These are phyloP conservation scores for Ascobolus immersus DNA, from an alignment of 495 filamentous ascomycete genomes.

Conservation along the genomic window DNA sequence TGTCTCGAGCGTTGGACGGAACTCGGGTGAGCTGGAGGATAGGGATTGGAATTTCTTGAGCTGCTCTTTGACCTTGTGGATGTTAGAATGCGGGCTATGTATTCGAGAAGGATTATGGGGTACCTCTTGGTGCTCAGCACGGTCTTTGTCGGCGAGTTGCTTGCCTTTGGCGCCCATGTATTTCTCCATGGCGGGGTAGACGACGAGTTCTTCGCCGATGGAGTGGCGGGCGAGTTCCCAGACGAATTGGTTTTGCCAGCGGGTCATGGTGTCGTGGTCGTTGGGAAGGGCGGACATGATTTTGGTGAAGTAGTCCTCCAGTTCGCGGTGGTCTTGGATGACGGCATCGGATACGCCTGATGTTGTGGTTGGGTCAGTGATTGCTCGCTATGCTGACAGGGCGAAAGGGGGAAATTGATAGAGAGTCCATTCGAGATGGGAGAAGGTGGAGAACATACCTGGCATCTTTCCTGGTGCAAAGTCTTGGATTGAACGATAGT, in stretches of 20 bases:
- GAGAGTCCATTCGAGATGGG: too few species aligned
- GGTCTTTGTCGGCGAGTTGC: conserved; percentile 31
- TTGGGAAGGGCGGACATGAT: conserved; percentile 27
- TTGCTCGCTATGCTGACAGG: too few species aligned
- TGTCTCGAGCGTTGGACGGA: conserved; percentile 24
- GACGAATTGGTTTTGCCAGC: conserved; percentile 40
- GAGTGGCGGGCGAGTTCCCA: conserved; percentile 34
- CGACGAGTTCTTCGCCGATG: conserved; percentile 26
- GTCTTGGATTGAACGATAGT: too few species aligned
- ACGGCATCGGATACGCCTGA: conserved; percentile 31
- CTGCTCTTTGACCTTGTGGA: conserved; percentile 32
- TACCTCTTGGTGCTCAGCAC: conserved; percentile 31
- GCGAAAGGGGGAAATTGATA: too few species aligned
- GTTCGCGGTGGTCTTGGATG: conserved; percentile 35
- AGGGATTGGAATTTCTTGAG: conserved; percentile 37
- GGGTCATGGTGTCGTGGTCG: conserved; percentile 23
- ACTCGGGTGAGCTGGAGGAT: conserved; percentile 21
- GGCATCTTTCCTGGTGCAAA: too few species aligned
- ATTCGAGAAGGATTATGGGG: background rate
- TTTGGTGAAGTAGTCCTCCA: conserved; percentile 32
- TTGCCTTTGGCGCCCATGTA: conserved; percentile 25
- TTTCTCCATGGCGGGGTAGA: conserved; percentile 43
- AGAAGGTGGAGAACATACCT: too few species aligned
- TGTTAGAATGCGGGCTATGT: background rate
- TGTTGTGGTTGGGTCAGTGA: too few species aligned